phyloP scores from a whole-genome alignment of 305 asterid species.

The Solanum hybrid region DNA sequence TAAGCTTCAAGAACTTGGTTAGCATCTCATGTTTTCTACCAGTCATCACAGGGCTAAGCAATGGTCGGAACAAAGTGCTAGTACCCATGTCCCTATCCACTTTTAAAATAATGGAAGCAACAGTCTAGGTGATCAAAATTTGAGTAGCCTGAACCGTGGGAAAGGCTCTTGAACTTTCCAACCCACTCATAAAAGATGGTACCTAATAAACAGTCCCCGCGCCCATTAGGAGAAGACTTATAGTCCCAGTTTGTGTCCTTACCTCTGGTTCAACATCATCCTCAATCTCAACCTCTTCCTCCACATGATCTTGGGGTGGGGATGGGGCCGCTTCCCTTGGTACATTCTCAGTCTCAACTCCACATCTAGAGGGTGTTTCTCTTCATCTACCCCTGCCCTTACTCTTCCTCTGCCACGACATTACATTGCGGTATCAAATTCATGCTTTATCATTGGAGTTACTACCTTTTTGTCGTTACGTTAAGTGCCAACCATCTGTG shows the following conservation, averaged over 20 bases:
- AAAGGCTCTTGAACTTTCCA: background rate
- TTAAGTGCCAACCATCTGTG: no score
- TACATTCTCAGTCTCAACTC: background rate
- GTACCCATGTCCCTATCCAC: background rate
- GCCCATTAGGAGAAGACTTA: background rate
- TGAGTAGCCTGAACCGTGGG: background rate
- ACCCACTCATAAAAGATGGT: background rate
- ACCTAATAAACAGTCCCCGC: background rate
- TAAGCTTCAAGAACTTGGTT: background rate
- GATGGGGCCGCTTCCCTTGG: background rate
- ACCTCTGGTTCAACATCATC: background rate
- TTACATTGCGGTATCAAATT: no score
- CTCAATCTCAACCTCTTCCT: background rate
- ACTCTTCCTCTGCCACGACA: background rate
- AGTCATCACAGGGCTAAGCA: background rate
- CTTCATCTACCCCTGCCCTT: background rate
- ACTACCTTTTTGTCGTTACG: no score
- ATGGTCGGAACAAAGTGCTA: background rate
- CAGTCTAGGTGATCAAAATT: background rate
- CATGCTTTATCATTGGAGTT: no score
- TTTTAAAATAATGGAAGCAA: background rate
- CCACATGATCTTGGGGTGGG: background rate
- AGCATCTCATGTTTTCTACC: background rate
- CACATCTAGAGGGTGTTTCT: background rate
- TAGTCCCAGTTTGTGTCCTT: background rate